phyloP scores from a whole-genome alignment of 2,329 filamentous ascomycete genomes.

The Epichloe sp. region DNA sequence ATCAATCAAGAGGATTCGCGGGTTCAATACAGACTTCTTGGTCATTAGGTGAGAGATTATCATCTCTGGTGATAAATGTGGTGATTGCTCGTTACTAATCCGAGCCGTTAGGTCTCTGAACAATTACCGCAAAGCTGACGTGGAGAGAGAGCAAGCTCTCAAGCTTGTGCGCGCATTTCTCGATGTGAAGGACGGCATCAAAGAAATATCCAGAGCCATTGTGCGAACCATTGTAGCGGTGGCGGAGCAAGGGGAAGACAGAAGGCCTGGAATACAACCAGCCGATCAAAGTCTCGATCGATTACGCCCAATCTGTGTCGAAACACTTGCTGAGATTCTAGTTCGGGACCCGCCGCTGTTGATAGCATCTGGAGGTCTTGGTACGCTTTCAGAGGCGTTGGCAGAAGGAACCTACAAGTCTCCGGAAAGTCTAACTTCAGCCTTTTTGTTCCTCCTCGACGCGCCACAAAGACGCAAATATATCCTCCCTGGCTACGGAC shows the following conservation, averaged over 20 bases:
- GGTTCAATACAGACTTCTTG: constrained; percentile 80
- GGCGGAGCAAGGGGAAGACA: constrained; percentile 77
- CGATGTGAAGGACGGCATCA: constrained; percentile 84
- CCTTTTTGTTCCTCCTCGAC: constrained; percentile 85
- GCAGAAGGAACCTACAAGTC: constrained; percentile 86
- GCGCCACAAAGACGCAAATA: constrained; percentile 68
- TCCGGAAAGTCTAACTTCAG: constrained; percentile 73
- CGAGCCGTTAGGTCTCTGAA: constrained; percentile 53
- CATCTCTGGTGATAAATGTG: neutral
- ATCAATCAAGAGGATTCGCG: constrained; percentile 78
- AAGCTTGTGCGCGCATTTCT: constrained; percentile 94
- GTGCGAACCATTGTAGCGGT: constrained; percentile 84
- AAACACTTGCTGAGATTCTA: constrained; percentile 86
- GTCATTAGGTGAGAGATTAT: constrained; percentile 44
- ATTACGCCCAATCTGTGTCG: constrained; percentile 76
- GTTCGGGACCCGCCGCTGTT: constrained; percentile 73
- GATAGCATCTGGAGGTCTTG: constrained; percentile 71
- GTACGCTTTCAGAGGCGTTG: constrained; percentile 79
- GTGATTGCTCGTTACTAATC: constrained; percentile 4
- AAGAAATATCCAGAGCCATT: constrained; percentile 75
- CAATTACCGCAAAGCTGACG: constrained; percentile 92
- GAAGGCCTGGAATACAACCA: constrained; percentile 58
- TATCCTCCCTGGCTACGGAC: constrained; percentile 74
- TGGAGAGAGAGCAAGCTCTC: constrained; percentile 90
- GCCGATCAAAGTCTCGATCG: constrained; percentile 69